Conservation (phyloP, 768 basidiomycete species). For the Tricholoma sp. region DNA sequence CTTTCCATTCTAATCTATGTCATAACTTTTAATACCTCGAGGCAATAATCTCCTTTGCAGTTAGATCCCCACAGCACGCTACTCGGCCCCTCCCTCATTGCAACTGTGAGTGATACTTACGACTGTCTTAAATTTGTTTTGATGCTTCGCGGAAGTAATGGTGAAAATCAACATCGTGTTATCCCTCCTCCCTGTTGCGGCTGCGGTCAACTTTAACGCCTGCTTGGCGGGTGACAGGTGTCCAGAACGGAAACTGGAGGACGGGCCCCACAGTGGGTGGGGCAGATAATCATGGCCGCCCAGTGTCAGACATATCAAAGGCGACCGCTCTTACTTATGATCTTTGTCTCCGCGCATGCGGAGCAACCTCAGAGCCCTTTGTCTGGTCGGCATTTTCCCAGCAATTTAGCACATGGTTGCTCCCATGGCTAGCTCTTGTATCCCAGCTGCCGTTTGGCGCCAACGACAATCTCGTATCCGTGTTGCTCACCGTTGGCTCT, state of each 20-base stretch:
- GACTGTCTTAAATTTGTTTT: background rate
- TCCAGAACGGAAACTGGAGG: slow-evolving; percentile 12
- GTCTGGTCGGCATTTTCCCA: slow-evolving; percentile 31
- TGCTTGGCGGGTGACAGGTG: slow-evolving; percentile 19
- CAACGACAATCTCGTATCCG: slow-evolving; percentile 35
- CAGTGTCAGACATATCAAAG: slow-evolving; percentile 13
- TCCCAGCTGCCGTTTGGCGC: slow-evolving; percentile 47
- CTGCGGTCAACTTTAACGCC: slow-evolving; percentile 13
- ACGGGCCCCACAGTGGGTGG: slow-evolving; percentile 18
- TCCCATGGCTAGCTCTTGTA: slow-evolving; percentile 44
- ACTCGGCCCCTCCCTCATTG: too few relatives aligned
- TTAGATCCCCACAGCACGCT: too few relatives aligned
- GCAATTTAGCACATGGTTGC: slow-evolving; percentile 39
- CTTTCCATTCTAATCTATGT: too few relatives aligned
- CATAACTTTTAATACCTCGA: too few relatives aligned
- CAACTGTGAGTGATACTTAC: background rate
- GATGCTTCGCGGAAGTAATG: background rate
- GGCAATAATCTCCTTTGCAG: too few relatives aligned
- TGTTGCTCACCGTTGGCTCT: slow-evolving; percentile 40
- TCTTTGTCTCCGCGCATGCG: slow-evolving; percentile 23
- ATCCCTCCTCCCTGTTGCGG: background rate
- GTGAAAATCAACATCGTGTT: background rate
- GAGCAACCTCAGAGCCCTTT: slow-evolving; percentile 20
- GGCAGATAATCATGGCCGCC: slow-evolving; percentile 23
- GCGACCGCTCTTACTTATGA: slow-evolving; percentile 26